phyloP scores from a whole-genome alignment of 208 protist genomes.

The Phytomonas sp. region DNA sequence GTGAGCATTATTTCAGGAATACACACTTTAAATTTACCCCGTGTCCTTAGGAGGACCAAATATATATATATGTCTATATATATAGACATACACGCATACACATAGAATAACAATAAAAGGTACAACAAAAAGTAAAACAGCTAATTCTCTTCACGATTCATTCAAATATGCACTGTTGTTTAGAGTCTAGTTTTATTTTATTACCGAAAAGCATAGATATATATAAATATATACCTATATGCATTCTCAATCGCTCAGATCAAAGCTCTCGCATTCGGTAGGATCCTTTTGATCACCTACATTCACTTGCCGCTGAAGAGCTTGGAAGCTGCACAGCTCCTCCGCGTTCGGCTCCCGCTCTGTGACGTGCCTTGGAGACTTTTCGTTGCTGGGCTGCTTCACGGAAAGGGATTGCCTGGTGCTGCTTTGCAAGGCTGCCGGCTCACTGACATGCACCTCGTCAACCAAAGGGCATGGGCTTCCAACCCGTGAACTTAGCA shows the following conservation, averaged over 20 bases:
- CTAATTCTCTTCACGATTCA: neutral
- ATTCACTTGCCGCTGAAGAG: neutral
- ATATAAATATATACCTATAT: neutral
- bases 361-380: neutral
- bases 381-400: neutral
- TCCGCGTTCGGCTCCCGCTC: neutral
- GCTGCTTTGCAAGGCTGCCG: neutral
- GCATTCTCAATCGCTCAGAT: neutral
- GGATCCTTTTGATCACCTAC: neutral
- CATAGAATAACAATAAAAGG: neutral
- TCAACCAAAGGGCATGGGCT: neutral
- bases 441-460: neutral
- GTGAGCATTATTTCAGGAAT: neutral
- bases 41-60: neutral
- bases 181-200: neutral
- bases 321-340: neutral
- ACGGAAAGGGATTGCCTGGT: neutral
- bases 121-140: neutral
- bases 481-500: neutral
- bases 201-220: neutral
- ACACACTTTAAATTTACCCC: conserved; percentile 1
- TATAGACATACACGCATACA: neutral
- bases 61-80: neutral
- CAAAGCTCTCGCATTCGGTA: neutral
- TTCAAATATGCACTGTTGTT: neutral